Evolutionary conservation across 495 filamentous ascomycete species (phyloP).

Genomic region (Hypomontagnella submonticulosa): DNA sequence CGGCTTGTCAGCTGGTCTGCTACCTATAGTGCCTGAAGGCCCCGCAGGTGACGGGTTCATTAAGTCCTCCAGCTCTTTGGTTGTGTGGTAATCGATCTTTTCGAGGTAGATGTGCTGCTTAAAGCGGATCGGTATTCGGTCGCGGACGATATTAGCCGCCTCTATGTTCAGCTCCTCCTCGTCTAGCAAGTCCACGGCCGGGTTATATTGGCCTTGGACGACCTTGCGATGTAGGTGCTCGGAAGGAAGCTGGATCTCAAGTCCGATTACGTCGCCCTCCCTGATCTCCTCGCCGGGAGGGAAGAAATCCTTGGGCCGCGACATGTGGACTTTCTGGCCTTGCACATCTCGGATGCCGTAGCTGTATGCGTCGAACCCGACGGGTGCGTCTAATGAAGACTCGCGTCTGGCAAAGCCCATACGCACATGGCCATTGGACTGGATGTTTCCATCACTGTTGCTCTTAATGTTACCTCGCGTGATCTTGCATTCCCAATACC

Average conservation of each 20-base stretch:
- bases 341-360: slow-evolving; percentile 91
- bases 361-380: slow-evolving; percentile 95
- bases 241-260: slow-evolving; percentile 90
- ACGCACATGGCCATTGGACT: slow-evolving; percentile 78
- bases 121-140: slow-evolving; percentile 92
- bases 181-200: slow-evolving; percentile 73
- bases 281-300: slow-evolving; percentile 73
- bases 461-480: slow-evolving; percentile 67
- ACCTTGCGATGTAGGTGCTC: slow-evolving; percentile 85
- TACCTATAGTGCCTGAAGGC: slow-evolving; percentile 50
- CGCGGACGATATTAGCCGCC: slow-evolving; percentile 83
- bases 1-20: slow-evolving; percentile 60
- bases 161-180: slow-evolving; percentile 64
- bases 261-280: slow-evolving; percentile 93
- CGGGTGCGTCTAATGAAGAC: slow-evolving; percentile 89
- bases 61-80: slow-evolving; percentile 88
- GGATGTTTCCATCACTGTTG: slow-evolving; percentile 52
- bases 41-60: slow-evolving; percentile 76
- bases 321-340: slow-evolving; percentile 93
- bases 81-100: slow-evolving; percentile 87
- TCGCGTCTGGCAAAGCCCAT: slow-evolving; percentile 92
- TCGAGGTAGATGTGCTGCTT: slow-evolving; percentile 95
- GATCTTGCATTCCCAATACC: slow-evolving; percentile 94
- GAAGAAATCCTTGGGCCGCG: slow-evolving; percentile 88
- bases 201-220: slow-evolving; percentile 88